Evolutionary conservation across 805 yeast species (phyloP), one percentile per base, ranked within the genome.

Genomic region (Maudiozyma bulderi): DNA sequence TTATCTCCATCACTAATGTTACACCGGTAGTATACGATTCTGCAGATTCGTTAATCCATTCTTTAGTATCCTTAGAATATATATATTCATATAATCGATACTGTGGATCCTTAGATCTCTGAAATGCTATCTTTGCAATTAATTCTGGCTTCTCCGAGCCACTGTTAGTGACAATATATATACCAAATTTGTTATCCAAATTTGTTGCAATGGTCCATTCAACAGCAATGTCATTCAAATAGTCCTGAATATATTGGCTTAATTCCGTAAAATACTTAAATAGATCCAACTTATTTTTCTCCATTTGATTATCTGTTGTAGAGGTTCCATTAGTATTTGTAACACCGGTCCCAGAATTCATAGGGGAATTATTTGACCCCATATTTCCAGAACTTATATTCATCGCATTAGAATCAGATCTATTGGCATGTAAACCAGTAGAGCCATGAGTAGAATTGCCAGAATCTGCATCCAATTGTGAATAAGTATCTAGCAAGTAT

Each of bases 181-280:
- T 58, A 33, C 68, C 68, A 48, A 65, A 63, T 37, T 53, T 53
- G 45, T 60, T 56, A 45, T 59, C 52, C 42, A 60, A 51, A 49
- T 65, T 65, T 6, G 61, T 57, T 33, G 46, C 48, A 3, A 64
- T 55, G 15, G 51, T 50, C 43, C 54, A 53, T 6, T 54, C 44
- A 29, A 56, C 40, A 3, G 50, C 33, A n/a, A 52, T 49, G 13
- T 55, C 59, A 2, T 40, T 44, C n/a, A 62, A 54, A 45, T 51
- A 61, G 3, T 56, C 50, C 26, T 54, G 46, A 3, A 64, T 44
- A 26, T 53, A 57, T 31, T 52, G 55, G 40, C 60, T 54, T 10
- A 64, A 43, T 44, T 62, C 65, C 2, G 67, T 65, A 44, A 54
- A 64, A 47, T 65, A 65, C 40, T 56, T 64, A 54, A 65, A 65